Percentiles rank a stretch among this genome's conserved stretches.
phyloP scores from a whole-genome alignment of 192 early-diverging fungal genomes.

The Coemansia nantahalensis region DNA sequence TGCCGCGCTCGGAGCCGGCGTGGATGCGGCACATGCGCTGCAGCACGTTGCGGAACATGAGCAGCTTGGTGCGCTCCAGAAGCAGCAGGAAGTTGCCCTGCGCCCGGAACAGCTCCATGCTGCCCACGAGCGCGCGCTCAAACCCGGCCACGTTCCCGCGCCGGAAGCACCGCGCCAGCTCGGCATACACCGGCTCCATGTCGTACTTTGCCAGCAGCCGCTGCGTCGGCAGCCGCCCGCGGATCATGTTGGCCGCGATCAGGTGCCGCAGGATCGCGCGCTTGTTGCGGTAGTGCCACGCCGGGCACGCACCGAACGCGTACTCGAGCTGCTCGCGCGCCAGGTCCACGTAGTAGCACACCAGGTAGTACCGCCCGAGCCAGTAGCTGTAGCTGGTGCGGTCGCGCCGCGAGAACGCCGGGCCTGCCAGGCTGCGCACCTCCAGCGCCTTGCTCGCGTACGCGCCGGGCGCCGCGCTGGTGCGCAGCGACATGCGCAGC shows the following conservation, averaged over 20 bases:
- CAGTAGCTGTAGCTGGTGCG: conserved; percentile 39
- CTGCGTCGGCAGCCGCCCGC: conserved; percentile 22
- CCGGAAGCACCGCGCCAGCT: conserved; percentile 23
- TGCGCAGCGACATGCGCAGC: conserved; percentile 38
- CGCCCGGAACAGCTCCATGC: conserved; percentile 44
- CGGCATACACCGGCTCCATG: conserved; percentile 35
- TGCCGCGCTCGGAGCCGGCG: conserved; percentile 1
- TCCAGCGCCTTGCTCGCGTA: conserved; percentile 48
- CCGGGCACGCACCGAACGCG: conserved; percentile 33
- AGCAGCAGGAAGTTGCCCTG: conserved; percentile 46
- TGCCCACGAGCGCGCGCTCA: conserved; percentile 21
- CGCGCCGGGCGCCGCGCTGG: conserved; percentile 35
- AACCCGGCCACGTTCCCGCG: conserved; percentile 42
- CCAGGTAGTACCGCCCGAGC: conserved; percentile 45
- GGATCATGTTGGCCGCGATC: conserved; percentile 44
- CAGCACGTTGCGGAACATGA: conserved; percentile 38
- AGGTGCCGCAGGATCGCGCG: conserved; percentile 38
- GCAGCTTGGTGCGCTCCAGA: conserved; percentile 42
- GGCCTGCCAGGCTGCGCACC: conserved; percentile 11
- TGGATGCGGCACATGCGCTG: conserved; percentile 6
- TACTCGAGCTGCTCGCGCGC: conserved; percentile 37
- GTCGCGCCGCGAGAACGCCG: conserved; percentile 27
- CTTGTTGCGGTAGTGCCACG: conserved; percentile 47
- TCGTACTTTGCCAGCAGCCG: conserved; percentile 35
- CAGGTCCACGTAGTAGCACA: conserved; percentile 39